Percentiles rank a stretch among this genome's conserved stretches.
Conservation (phyloP, 148 eudicot genomes). For the Chenopodium album region DNA sequence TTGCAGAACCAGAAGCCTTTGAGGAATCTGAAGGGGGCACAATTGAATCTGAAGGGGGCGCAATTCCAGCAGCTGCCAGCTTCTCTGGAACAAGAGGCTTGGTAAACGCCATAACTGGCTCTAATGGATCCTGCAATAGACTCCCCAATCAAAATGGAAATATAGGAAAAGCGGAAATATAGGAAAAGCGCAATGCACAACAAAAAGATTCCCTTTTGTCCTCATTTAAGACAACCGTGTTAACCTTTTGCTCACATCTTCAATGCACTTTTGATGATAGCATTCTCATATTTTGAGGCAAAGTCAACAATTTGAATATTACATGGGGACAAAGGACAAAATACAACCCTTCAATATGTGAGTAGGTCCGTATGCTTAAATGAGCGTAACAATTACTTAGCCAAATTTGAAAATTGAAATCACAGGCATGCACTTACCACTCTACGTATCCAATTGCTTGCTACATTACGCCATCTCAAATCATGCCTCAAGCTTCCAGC, state of each 20-base stretch:
- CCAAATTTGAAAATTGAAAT: not conserved
- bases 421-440: slow-evolving; percentile 53
- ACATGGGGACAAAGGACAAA: not conserved
- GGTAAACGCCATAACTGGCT: slow-evolving; percentile 70
- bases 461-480: slow-evolving; percentile 53
- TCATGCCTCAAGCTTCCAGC: slow-evolving; percentile 52
- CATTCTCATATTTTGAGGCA: not conserved
- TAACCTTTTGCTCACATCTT: not conserved
- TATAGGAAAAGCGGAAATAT: not conserved
- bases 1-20: slow-evolving; percentile 33
- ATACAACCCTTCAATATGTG: not conserved
- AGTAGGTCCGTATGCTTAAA: not conserved
- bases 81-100: slow-evolving; percentile 42
- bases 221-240: not conserved
- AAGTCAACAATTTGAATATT: not conserved
- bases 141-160: not conserved
- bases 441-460: slow-evolving; percentile 69
- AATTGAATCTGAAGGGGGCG: slow-evolving; percentile 62
- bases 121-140: slow-evolving; percentile 67
- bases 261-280: not conserved
- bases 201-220: not conserved
- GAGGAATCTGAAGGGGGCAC: slow-evolving; percentile 60
- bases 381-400: not conserved
- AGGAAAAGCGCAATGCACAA: not conserved
- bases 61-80: slow-evolving; percentile 46